phyloP scores from a whole-genome alignment of 805 yeast genomes.

The Lipomyces sp. region DNA sequence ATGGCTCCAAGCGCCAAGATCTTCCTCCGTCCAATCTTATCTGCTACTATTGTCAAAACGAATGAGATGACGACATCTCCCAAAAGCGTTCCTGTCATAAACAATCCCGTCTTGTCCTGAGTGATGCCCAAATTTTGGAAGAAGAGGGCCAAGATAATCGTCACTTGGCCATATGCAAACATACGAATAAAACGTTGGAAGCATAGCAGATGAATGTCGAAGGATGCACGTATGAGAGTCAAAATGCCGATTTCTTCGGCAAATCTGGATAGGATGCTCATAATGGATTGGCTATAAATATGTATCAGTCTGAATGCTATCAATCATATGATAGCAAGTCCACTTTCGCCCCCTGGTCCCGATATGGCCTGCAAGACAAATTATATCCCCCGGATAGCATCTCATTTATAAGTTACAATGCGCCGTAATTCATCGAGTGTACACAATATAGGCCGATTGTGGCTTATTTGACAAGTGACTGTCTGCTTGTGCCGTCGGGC shows the following conservation, averaged over 20 bases:
- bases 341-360: neutral
- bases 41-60: slow-evolving; percentile 53
- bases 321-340: neutral
- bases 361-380: neutral
- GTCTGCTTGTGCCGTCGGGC: neutral
- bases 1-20: slow-evolving; percentile 50
- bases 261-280: slow-evolving; percentile 1
- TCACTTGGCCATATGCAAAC: slow-evolving; percentile 49
- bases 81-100: slow-evolving; percentile 54
- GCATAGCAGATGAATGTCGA: slow-evolving; percentile 40
- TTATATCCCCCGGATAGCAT: neutral
- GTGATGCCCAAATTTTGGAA: slow-evolving; percentile 51
- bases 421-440: neutral
- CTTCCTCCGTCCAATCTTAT: slow-evolving; percentile 53
- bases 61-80: slow-evolving; percentile 61
- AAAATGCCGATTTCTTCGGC: slow-evolving; percentile 27
- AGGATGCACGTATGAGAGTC: slow-evolving; percentile 21
- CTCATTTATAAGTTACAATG: neutral
- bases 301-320: neutral
- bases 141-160: slow-evolving; percentile 52
- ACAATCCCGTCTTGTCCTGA: slow-evolving; percentile 54
- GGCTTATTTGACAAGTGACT: neutral
- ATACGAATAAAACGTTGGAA: slow-evolving; percentile 45
- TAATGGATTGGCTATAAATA: neutral
- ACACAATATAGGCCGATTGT: neutral